Conservation (phyloP, 805 yeast genomes). For the Teunomyces cretensis region DNA sequence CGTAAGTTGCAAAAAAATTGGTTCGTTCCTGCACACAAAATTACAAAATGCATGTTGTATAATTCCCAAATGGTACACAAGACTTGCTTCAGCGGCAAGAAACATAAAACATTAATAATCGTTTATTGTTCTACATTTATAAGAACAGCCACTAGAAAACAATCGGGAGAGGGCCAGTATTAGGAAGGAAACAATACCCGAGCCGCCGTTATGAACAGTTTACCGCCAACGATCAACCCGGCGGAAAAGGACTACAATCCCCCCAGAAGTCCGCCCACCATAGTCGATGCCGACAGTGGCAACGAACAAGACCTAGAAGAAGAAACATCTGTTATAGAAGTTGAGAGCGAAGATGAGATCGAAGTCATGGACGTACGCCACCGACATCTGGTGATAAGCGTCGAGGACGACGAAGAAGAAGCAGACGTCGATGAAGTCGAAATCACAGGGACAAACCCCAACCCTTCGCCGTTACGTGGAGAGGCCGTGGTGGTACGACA, state of each 20-base stretch:
- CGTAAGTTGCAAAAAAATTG: no score
- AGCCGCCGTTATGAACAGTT: background rate
- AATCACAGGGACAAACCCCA: conserved; percentile 9
- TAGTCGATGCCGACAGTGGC: background rate
- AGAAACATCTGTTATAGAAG: background rate
- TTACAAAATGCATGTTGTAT: no score
- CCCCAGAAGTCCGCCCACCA: background rate
- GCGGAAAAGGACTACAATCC: no score
- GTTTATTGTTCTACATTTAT: no score
- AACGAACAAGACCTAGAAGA: background rate
- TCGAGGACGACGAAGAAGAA: conserved; percentile 5
- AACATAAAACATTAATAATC: no score
- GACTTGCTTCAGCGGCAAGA: no score
- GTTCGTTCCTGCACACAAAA: no score
- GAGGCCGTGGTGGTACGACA: background rate
- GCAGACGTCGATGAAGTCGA: conserved; percentile 6
- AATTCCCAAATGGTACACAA: no score
- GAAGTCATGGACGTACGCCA: conserved; percentile 2
- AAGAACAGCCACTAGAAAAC: no score
- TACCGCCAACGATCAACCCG: no score
- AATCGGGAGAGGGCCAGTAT: no score
- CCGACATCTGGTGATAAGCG: background rate
- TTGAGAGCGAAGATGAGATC: conserved; percentile 6
- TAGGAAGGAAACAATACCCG: no score
- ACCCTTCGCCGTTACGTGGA: conserved; percentile 4